Base-by-base conservation (phyloP, 2,329 filamentous ascomycete genomes). In the Aspergillus neoniger region DNA sequence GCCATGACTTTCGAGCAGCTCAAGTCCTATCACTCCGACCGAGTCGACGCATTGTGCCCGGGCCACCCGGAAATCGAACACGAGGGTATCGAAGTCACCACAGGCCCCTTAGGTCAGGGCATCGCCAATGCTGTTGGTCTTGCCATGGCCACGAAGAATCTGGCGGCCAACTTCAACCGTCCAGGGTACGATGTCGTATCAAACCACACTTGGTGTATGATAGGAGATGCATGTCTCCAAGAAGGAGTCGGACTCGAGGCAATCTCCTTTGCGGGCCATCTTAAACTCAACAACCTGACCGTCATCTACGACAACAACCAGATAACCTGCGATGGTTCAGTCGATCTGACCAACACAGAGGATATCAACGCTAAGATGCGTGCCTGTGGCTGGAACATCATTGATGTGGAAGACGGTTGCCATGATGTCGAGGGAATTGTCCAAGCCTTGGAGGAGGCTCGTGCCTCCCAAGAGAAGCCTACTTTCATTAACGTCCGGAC, bases 231-330 rank as follows among this genome's bases (percentile, higher is more conserved):
- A 5, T 86, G 85, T 65, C 73, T 87, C 17, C 82, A 85, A 64
- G 85, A 87, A 69, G 85, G 85, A 28, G 83, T 87, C 0, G 81
- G 77, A 0, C 74, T 86, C 2, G 85, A 87, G 68, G 81, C 85
- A 0, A 81, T 87, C 51, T 80, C 80, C 4, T 78, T 86, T 5
- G 79, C 82, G 47, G 84, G 84, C 36, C 84, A 86, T 63, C 76
- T 80, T 70, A 79, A 77, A 63, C 75, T 87, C 9, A 81, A 83
- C 72, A 87, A 87, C 69, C 72, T 87, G 1, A 81, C 80, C 3
- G 72, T 87, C 25, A 82, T 86, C 50, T 87, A 87, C 64, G 85
- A 87, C 64, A 86, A 87, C 71, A 86, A 87, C 69, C 81, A 85
- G 65, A 76, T 87, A 51, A 86, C 84, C 5, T 86, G 84, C 65